Percentiles rank a stretch among this genome's conserved stretches.
Evolutionary conservation across 495 filamentous ascomycete species (phyloP).

Genomic region (Penicillium parvum): DNA sequence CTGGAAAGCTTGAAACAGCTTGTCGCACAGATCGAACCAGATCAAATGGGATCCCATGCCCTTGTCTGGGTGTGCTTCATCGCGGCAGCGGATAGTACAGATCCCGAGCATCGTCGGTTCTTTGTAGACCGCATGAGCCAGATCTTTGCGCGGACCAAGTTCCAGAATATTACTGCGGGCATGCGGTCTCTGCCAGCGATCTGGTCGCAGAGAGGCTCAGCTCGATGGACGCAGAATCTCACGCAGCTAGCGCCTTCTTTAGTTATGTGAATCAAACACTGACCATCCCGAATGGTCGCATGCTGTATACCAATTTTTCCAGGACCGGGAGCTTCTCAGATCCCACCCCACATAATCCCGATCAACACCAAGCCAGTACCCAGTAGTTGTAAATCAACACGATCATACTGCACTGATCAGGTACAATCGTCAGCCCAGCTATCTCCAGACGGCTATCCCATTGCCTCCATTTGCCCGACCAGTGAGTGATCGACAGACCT

Average conservation of each 20-base stretch:
- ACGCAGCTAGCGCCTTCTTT: slow-evolving; percentile 10
- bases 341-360: no score
- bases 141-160: slow-evolving; percentile 12
- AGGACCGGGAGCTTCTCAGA: no score
- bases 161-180: slow-evolving; percentile 17
- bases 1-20: slow-evolving; percentile 14
- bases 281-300: no score
- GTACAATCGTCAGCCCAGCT: no score
- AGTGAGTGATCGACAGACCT: no score
- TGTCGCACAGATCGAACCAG: slow-evolving; percentile 12
- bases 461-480: no score
- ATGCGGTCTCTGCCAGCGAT: slow-evolving; percentile 15
- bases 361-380: no score
- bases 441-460: no score
- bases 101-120: slow-evolving; percentile 15
- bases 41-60: slow-evolving; percentile 18
- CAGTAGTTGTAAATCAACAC: no score
- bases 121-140: slow-evolving; percentile 13
- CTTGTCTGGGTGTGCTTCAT: slow-evolving; percentile 25
- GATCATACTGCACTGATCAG: no score
- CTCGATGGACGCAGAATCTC: slow-evolving; percentile 15
- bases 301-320: no score
- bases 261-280: slow-evolving; percentile 15
- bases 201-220: slow-evolving; percentile 11
- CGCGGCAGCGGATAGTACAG: slow-evolving; percentile 17